A percentile compares a stretch with the other conserved stretches of the same genome.
These are phyloP conservation scores for Cocos nucifera DNA, from an alignment of 176 grass and related monocot genomes.

Conservation along the genomic window DNA sequence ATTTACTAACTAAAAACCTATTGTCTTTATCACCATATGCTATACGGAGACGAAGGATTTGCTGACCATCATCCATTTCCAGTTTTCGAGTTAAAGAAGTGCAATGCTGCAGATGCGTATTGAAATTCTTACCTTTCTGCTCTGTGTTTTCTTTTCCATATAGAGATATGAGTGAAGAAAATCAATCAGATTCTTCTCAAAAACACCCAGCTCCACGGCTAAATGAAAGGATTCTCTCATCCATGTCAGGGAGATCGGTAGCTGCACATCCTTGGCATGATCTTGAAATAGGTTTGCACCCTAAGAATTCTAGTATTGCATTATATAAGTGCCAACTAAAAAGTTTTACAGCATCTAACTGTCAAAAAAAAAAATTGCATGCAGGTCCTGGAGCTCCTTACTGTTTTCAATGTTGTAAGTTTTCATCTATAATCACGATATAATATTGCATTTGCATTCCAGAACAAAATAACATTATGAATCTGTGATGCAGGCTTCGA, in stretches of 20 bases:
- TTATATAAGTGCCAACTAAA: neutral
- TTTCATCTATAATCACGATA: too few relatives aligned
- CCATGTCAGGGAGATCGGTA: conserved; percentile 22
- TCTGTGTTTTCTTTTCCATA: neutral
- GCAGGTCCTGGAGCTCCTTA: conserved; percentile 40
- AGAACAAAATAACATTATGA: too few relatives aligned
- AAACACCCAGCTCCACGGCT: conserved; percentile 10
- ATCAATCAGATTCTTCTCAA: conserved; percentile 10
- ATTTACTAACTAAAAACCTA: too few relatives aligned
- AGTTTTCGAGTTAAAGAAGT: too few relatives aligned
- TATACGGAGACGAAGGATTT: too few relatives aligned
- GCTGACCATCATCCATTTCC: too few relatives aligned
- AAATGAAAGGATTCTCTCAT: conserved; percentile 35
- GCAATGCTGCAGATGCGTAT: too few relatives aligned
- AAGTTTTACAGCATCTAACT: too few relatives aligned
- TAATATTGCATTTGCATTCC: too few relatives aligned
- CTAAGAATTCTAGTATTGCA: neutral
- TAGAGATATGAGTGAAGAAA: conserved; percentile 4
- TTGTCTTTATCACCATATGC: too few relatives aligned
- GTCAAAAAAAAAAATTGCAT: neutral
- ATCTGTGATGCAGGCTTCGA: too few relatives aligned
- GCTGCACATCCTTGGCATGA: conserved; percentile 40
- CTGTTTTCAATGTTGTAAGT: conserved; percentile 46
- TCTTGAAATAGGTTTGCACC: conserved; percentile 23
- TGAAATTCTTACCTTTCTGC: too few relatives aligned